A percentile compares a stretch with the other conserved stretches of the same genome.
phyloP scores from a whole-genome alignment of 1,284 basidiomycete species.

The Ceratobasidium sp. region DNA sequence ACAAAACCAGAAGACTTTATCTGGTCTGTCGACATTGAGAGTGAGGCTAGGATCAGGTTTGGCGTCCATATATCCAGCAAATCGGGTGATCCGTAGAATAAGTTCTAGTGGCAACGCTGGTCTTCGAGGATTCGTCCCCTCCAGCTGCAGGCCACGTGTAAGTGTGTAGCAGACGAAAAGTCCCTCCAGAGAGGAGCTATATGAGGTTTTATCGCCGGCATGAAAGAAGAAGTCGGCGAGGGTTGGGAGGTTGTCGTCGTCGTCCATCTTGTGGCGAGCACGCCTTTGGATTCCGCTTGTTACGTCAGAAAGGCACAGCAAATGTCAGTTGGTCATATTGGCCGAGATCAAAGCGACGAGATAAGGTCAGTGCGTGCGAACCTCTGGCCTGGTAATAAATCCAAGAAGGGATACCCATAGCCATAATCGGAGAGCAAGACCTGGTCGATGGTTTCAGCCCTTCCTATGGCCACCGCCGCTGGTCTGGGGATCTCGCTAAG shows the following conservation, averaged over 20 bases:
- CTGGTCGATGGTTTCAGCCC: too few species aligned
- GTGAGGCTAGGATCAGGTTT: constrained; percentile 25
- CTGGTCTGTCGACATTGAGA: not conserved
- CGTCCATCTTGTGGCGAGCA: not conserved
- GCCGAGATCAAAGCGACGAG: too few species aligned
- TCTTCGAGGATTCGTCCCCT: not conserved
- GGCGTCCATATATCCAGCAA: constrained; percentile 14
- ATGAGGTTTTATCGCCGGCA: constrained; percentile 14
- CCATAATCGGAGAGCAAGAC: too few species aligned
- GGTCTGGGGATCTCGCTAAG: constrained; percentile 64
- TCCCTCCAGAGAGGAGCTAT: not conserved
- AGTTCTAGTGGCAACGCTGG: constrained; percentile 16
- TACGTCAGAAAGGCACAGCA: not conserved
- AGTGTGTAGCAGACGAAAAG: constrained; percentile 27
- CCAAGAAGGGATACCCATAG: too few species aligned
- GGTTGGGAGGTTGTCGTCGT: not conserved
- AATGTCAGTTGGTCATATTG: too few species aligned
- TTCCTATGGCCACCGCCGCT: too few species aligned
- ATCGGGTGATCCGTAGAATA: constrained; percentile 17
- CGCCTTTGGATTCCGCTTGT: not conserved
- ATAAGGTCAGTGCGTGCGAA: too few species aligned
- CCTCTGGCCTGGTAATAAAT: too few species aligned
- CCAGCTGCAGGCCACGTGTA: constrained; percentile 11
- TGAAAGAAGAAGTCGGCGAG: constrained; percentile 24
- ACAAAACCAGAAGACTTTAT: not conserved